Percentiles rank a stretch among this genome's conserved stretches.
Evolutionary conservation across 1,284 basidiomycete species (phyloP).

Genomic region (Ceratobasidium sp.): DNA sequence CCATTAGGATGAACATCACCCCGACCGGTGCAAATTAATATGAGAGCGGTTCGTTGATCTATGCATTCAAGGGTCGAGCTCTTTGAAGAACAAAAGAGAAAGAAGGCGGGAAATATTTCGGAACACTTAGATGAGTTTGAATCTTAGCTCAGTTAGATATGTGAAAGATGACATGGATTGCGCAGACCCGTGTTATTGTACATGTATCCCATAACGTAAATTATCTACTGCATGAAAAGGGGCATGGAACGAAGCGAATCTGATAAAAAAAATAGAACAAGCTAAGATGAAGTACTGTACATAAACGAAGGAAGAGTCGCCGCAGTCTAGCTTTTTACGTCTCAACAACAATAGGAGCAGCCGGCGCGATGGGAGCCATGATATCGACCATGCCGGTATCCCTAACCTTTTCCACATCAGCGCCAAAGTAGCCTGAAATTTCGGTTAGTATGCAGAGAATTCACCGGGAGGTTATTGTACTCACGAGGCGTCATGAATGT

Average conservation of each 20-base stretch:
- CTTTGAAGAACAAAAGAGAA: slow-evolving; percentile 19
- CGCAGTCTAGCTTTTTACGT: not conserved
- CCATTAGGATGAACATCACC: not conserved
- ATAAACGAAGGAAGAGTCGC: slow-evolving; percentile 7
- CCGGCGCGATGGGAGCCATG: slow-evolving; percentile 40
- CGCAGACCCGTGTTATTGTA: slow-evolving; percentile 2
- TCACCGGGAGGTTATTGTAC: not conserved
- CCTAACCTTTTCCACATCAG: slow-evolving; percentile 37
- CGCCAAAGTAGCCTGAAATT: slow-evolving; percentile 42
- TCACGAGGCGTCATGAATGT: slow-evolving; percentile 54
- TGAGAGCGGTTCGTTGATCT: not conserved
- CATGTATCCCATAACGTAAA: slow-evolving; percentile 4
- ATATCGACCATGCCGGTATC: slow-evolving; percentile 42
- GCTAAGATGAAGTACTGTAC: slow-evolving; percentile 5
- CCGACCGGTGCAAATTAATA: not conserved
- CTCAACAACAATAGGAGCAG: slow-evolving; percentile 36
- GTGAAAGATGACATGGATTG: slow-evolving; percentile 5
- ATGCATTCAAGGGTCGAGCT: not conserved
- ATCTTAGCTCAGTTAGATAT: not conserved
- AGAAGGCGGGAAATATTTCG: slow-evolving; percentile 13
- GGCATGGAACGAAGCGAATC: slow-evolving; percentile 6
- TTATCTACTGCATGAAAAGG: slow-evolving; percentile 16
- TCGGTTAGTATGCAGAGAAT: not conserved
- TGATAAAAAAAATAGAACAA: slow-evolving; percentile 24
- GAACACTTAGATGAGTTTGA: no score